Conservation (phyloP, 306 rosid species). For the Biancaea sappan region DNA sequence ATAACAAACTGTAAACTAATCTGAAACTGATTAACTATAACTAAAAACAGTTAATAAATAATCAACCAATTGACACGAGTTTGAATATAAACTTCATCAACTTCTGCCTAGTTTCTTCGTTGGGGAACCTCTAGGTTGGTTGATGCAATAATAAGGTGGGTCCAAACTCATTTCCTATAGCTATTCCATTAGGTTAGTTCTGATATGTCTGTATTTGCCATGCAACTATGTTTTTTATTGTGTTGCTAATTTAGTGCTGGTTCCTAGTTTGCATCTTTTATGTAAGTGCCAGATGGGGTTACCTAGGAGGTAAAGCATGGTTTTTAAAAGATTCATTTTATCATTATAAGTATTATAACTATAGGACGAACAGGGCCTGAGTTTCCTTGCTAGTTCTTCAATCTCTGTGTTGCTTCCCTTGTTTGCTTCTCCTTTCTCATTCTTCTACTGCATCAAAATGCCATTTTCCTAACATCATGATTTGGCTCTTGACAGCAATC, state of each 20-base stretch:
- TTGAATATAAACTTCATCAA: too few species aligned
- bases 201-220: background rate
- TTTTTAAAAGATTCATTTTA: background rate
- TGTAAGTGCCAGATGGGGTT: background rate
- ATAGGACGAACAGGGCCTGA: background rate
- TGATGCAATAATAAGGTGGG: background rate
- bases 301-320: background rate
- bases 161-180: background rate
- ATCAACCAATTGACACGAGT: too few species aligned
- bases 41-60: too few species aligned
- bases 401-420: background rate
- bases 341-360: constrained; percentile 2
- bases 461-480: background rate
- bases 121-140: background rate
- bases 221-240: background rate
- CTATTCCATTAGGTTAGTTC: background rate
- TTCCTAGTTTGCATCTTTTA: background rate
- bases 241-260: background rate
- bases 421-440: background rate
- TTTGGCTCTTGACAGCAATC: constrained; percentile 53
- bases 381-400: background rate
- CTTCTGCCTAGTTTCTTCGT: background rate
- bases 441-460: background rate
- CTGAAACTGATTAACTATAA: too few species aligned
- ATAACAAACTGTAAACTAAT: too few species aligned